Conservation (phyloP, 2,329 filamentous ascomycete species). For the Didymella pomorum region DNA sequence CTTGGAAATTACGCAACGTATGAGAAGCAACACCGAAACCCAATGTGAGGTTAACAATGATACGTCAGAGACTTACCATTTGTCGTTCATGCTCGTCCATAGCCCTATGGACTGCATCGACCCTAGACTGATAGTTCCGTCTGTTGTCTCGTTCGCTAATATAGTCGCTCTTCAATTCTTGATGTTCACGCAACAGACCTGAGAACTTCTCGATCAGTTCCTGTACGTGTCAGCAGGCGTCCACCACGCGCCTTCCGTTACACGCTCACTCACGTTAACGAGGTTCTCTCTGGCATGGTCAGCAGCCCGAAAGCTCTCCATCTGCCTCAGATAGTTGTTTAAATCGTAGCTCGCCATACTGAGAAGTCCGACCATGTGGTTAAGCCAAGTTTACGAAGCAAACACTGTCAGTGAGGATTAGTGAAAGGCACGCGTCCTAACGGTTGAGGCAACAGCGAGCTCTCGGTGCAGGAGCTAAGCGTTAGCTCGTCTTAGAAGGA, state of each 20-base stretch:
- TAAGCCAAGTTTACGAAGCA: background rate
- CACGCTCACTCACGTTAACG: slow-evolving; percentile 33
- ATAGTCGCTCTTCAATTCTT: slow-evolving; percentile 43
- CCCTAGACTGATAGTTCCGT: slow-evolving; percentile 41
- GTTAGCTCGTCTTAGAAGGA: slow-evolving; percentile 6
- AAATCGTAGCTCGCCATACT: slow-evolving; percentile 33
- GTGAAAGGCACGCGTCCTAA: background rate
- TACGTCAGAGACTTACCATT: slow-evolving; percentile 28
- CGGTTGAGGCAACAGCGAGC: slow-evolving; percentile 8
- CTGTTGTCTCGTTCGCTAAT: slow-evolving; percentile 43
- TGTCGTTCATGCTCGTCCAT: slow-evolving; percentile 35
- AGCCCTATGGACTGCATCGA: slow-evolving; percentile 31
- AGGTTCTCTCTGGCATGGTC: slow-evolving; percentile 50
- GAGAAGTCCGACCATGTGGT: slow-evolving; percentile 13
- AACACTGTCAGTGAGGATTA: background rate
- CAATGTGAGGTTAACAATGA: too few relatives aligned
- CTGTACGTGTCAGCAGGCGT: slow-evolving; percentile 38
- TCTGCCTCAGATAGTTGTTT: slow-evolving; percentile 34
- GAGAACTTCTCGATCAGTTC: slow-evolving; percentile 43
- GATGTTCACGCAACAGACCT: slow-evolving; percentile 34
- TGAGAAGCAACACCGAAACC: background rate
- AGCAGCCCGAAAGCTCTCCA: slow-evolving; percentile 46
- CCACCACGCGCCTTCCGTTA: slow-evolving; percentile 6
- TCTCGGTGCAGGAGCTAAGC: slow-evolving; percentile 1
- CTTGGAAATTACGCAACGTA: too few relatives aligned